Evolutionary conservation across 768 basidiomycete genomes (phyloP).

Genomic region (Mycena olivaceomarginata): DNA sequence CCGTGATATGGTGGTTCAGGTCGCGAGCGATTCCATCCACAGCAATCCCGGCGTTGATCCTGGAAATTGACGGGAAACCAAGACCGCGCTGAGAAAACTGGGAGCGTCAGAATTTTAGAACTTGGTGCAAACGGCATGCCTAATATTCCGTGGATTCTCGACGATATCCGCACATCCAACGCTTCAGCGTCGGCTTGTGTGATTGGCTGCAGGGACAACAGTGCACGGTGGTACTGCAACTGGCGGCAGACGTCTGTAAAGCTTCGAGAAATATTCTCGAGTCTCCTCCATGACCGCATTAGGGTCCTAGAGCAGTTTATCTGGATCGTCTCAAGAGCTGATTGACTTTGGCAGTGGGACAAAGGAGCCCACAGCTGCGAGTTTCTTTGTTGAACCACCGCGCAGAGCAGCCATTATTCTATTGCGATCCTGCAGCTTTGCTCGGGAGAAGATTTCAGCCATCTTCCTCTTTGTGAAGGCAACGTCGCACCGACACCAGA

Average conservation of each 20-base stretch:
- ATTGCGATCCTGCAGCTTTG: conserved; percentile 27
- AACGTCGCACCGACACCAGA: conserved; percentile 3
- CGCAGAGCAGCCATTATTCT: conserved; percentile 24
- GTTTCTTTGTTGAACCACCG: conserved; percentile 24
- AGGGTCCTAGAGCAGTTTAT: conserved; percentile 11
- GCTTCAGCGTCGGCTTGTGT: no score
- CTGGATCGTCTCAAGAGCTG: conserved; percentile 10
- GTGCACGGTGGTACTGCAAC: neutral
- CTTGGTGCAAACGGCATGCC: no score
- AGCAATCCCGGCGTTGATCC: no score
- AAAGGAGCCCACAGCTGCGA: conserved; percentile 15
- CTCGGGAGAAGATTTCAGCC: conserved; percentile 17
- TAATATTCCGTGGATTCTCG: no score
- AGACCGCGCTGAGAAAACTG: no score
- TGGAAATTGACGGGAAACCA: no score
- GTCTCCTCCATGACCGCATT: conserved; percentile 18
- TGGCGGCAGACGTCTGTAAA: conserved; percentile 17
- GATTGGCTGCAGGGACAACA: no score
- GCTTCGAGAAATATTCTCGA: conserved; percentile 18
- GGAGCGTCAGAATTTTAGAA: no score
- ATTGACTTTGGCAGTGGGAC: conserved; percentile 4
- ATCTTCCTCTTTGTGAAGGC: conserved; percentile 19
- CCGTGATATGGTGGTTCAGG: no score
- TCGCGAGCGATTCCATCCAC: no score
- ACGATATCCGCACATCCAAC: no score